phyloP scores from a whole-genome alignment of 768 basidiomycete species.

The Boletus reticulatus region DNA sequence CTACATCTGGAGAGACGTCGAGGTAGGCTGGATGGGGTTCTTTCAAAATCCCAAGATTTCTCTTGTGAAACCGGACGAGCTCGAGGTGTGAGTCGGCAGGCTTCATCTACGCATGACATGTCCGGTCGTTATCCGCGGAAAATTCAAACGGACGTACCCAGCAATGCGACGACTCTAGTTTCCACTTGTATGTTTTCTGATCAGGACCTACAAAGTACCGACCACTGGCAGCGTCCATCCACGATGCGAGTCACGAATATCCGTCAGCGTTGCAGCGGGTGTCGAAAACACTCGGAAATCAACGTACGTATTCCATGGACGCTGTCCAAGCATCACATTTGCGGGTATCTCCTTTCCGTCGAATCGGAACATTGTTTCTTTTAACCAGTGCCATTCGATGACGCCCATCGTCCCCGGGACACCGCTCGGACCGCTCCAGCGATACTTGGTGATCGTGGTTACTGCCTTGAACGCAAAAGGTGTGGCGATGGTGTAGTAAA shows the following conservation, averaged over 20 bases:
- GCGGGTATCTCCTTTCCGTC: slow-evolving; percentile 11
- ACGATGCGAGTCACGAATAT: too few species aligned
- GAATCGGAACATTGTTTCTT: slow-evolving; percentile 13
- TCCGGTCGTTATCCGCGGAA: not conserved
- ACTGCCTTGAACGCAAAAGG: slow-evolving; percentile 8
- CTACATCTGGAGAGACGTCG: slow-evolving; percentile 12
- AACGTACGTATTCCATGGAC: slow-evolving; percentile 18
- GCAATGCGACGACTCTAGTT: slow-evolving; percentile 21
- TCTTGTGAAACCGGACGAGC: slow-evolving; percentile 25
- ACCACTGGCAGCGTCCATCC: slow-evolving; percentile 15
- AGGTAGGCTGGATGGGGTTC: slow-evolving; percentile 23
- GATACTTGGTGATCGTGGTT: slow-evolving; percentile 28
- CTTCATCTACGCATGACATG: slow-evolving; percentile 14
- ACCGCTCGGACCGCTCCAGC: slow-evolving; percentile 9
- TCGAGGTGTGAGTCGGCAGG: slow-evolving; percentile 5
- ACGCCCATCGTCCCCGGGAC: slow-evolving; percentile 22
- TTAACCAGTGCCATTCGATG: slow-evolving; percentile 25
- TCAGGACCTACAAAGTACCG: slow-evolving; percentile 35
- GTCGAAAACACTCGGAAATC: not conserved
- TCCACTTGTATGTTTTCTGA: slow-evolving; percentile 33
- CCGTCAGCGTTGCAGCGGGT: too few species aligned
- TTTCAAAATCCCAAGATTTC: slow-evolving; percentile 20
- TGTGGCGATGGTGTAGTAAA: slow-evolving; percentile 21
- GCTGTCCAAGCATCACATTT: slow-evolving; percentile 12
- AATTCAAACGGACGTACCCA: slow-evolving; percentile 17